Base-by-base conservation (phyloP, 1,139 yeast genomes). In the Yamadazyma blattariae region DNA sequence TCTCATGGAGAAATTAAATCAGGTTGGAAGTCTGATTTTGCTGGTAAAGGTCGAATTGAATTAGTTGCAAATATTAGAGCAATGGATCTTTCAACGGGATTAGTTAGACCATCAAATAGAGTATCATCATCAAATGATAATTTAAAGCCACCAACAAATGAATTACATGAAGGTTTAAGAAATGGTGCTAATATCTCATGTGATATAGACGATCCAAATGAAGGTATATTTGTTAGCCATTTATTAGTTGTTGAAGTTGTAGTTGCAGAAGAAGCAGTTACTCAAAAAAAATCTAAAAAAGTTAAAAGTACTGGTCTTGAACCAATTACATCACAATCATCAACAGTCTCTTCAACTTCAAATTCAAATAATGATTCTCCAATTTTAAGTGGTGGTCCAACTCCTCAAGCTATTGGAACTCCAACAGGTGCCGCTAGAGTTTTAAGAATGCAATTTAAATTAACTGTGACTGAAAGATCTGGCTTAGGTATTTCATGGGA, bases 401-500 rank as follows among this genome's bases (percentile, higher is more conserved):
- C 48, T 24, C 37, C 20, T 21, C 43, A 42, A n/a, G 61, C 60
- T 33, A 75, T 82, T 12, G 88, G 94, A 22, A 75, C 83, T 0
- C 92, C 95, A 2, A 92, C 97, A 0, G 98, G 98, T 6, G 87
- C 95, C 3, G 97, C 98, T 0, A 68, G 98, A 34, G 95, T 94
- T 2, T 64, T 92, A 40, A 67, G 98, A 46, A 92, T 92, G 97
- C 97, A 90, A 57, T 92, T 92, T 59, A 83, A 84, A 47, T 52
- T 92, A 13, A 70, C 71, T 9, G 60, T 92, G 19, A 86, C 96
- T 1, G 97, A 90, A 56, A 70, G 97, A 38, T 83, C 96, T 1
- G 99, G 99, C 0, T 69, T 92, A 32, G 98, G 99, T 4, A 87
- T 92, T 24, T 86, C 97, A 0, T 92, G 98, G 98, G 97, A 92